These are phyloP conservation scores for Acidomyces sp. DNA, from an alignment of 495 filamentous ascomycete species.

Conservation along the genomic window DNA sequence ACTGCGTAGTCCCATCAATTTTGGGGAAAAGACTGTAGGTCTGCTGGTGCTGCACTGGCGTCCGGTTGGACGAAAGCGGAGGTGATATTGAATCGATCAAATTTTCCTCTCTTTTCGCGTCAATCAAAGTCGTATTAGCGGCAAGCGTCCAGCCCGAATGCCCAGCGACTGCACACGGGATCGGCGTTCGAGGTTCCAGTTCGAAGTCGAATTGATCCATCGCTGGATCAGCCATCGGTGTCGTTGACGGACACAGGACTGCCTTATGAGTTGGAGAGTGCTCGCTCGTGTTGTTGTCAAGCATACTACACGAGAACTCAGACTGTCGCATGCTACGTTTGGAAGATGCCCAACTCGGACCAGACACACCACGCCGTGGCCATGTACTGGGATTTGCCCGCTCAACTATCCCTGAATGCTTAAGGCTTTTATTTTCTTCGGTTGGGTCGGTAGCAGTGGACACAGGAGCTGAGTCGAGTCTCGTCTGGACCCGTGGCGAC, in stretches of 20 bases:
- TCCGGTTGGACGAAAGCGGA: too few relatives aligned
- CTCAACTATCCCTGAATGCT: slow-evolving; percentile 10
- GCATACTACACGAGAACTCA: slow-evolving; percentile 14
- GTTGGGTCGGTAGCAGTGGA: too few relatives aligned
- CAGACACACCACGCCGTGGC: slow-evolving; percentile 9
- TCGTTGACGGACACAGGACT: not conserved
- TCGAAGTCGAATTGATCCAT: slow-evolving; percentile 18
- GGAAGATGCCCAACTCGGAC: not conserved
- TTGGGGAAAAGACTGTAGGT: too few relatives aligned
- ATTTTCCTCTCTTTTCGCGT: too few relatives aligned
- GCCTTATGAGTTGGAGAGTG: slow-evolving; percentile 11
- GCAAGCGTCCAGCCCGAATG: too few relatives aligned
- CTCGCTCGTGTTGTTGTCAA: slow-evolving; percentile 14
- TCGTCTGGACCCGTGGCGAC: too few relatives aligned
- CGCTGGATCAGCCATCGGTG: slow-evolving; percentile 11
- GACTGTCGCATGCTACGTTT: slow-evolving; percentile 3
- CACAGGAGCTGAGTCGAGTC: too few relatives aligned
- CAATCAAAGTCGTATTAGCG: too few relatives aligned
- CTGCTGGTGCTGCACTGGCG: too few relatives aligned
- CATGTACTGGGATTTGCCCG: slow-evolving; percentile 8
- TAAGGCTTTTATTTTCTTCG: not conserved
- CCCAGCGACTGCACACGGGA: not conserved
- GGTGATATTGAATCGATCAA: too few relatives aligned
- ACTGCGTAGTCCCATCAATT: too few relatives aligned
- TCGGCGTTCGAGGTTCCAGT: not conserved